Evolutionary conservation across 306 rosid genomes (phyloP).

Genomic region (Acacia crassicarpa): DNA sequence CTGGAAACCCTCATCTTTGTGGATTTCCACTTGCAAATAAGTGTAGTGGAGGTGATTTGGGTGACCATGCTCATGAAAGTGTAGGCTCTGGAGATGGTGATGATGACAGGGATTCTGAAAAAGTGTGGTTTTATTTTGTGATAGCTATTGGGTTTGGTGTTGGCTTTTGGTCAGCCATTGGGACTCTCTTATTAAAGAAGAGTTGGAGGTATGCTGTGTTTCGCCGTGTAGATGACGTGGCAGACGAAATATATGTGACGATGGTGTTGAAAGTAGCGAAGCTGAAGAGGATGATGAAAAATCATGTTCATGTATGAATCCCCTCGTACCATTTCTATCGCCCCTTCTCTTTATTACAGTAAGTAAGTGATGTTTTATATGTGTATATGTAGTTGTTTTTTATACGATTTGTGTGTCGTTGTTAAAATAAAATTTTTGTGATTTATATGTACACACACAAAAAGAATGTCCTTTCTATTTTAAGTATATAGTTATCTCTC

Average conservation of each 20-base stretch:
- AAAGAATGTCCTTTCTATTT: no score
- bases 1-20: not conserved
- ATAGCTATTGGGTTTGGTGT: not conserved
- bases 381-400: not conserved
- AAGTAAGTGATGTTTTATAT: not conserved
- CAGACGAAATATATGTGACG: not conserved
- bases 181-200: not conserved
- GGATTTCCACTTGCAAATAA: not conserved
- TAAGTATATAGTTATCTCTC: not conserved
- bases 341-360: no score
- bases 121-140: slow-evolving; percentile 1
- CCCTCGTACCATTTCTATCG: no score
- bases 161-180: not conserved
- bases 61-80: not conserved
- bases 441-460: no score
- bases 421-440: not conserved
- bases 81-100: not conserved
- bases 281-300: not conserved
- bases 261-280: not conserved
- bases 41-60: not conserved
- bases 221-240: not conserved
- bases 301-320: not conserved
- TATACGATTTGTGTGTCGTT: no score
- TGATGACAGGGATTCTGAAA: not conserved
- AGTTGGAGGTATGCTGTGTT: not conserved